Evolutionary conservation across 495 filamentous ascomycete species (phyloP).

Genomic region (Neurospora tetraspora): DNA sequence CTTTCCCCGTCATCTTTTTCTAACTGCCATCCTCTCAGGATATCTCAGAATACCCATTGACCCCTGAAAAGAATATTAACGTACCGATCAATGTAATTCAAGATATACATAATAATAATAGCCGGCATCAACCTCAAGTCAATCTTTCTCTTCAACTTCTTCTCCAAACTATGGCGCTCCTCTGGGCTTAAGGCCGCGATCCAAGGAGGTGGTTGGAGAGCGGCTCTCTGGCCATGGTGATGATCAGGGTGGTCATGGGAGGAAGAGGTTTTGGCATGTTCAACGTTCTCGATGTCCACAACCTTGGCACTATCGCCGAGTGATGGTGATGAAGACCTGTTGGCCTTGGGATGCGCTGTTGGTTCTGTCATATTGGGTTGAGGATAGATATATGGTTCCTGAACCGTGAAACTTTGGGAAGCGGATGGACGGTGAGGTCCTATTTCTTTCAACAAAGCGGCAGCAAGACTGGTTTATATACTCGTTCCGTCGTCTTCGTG

Average conservation of each 20-base stretch:
- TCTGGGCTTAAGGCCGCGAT: constrained; percentile 37
- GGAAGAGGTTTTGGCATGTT: background rate
- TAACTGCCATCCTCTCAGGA: background rate
- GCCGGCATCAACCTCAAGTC: constrained; percentile 53
- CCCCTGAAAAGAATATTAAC: background rate
- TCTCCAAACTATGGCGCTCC: constrained; percentile 38
- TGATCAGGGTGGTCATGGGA: background rate
- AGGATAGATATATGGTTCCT: background rate
- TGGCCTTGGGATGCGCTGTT: background rate
- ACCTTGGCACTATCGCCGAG: background rate
- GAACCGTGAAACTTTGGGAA: background rate
- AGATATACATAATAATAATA: constrained; percentile 48
- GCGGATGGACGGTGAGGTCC: background rate
- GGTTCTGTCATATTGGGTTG: background rate
- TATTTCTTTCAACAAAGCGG: background rate
- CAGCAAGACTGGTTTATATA: background rate
- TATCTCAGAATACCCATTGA: background rate
- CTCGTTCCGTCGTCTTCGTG: background rate
- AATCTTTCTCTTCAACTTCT: constrained; percentile 50
- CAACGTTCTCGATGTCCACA: background rate
- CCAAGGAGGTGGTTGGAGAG: constrained; percentile 34
- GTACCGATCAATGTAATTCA: constrained; percentile 69
- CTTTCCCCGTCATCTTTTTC: background rate
- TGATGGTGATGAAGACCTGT: background rate
- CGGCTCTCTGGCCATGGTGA: background rate